Base-by-base conservation (phyloP, 305 asterid species). In the Fraxinus latifolia region DNA sequence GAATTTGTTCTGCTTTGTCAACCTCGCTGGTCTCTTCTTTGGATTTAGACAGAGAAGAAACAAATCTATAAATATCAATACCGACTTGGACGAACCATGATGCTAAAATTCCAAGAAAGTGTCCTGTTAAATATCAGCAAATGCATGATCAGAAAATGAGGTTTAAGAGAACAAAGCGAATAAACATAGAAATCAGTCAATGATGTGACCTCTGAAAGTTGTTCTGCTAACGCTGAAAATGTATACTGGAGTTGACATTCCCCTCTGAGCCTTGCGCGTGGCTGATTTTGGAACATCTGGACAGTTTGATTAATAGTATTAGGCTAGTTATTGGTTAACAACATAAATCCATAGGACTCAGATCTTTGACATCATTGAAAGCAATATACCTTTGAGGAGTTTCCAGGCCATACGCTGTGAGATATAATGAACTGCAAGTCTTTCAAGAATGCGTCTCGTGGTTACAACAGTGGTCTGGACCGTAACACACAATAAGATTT, bases 401-500 rank as follows among this genome's bases (percentile, higher is more conserved):
- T 96, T 96, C 94, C 98, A 94, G 74, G 99, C 98, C 91, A 92
- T 78, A 60, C 97, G 94, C 76, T 85, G 98, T 72, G 99, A 96
- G 85, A 88, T 91, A 83, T 92, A 87, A 77, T 93, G 95, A 67
- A 94, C 93, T 12, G 97, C 92, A 71, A 96, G 86, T 85, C 99
- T 90, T 87, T 94, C 98, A 80, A 96, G 91, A 74, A 92, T 80
- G 0, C 98, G 94, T 78, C 97, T 89, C 2, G 97, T 96, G 17
- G 98, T 96, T 53, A 86, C 86, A 65, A 96, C 97, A 53, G 90
- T 92, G 50, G 92, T 88, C 98, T 94, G 88, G 83, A 77, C 78
- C 21, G 65, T 37, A 68, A 70, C 39, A 39, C 55, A 81, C 31
- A 55, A 15, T 73, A 67, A 74, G 15, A 29, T 17, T n/a, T 87